Evolutionary conservation across 441 rosid species (phyloP), one percentile per base, ranked within the genome.

Genomic region (Euphorbia schlechtendalii): DNA sequence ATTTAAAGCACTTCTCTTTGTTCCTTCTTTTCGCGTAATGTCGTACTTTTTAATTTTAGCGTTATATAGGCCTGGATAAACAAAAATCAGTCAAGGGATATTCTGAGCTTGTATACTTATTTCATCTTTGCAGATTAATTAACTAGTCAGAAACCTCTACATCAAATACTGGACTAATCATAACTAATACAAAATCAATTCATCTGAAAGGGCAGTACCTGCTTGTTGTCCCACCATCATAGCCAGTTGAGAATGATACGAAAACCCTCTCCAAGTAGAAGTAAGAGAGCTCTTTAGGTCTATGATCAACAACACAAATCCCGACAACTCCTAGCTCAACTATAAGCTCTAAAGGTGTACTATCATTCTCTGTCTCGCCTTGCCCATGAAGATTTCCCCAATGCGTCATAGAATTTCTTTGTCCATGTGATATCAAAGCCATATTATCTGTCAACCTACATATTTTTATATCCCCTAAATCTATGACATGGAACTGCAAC

Each of bases 251-350:
- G 78, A 89, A 95, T 43, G 98, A 88, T 32, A 90, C 59, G 62
- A 82, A 89, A 27, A 92, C 88, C 76, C 90, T 84, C 72, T 95
- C 97, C 70, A 92, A 74, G 73, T 85, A 88, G 66, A 92, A 36
- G 69, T 95, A 92, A 57, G 83, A 82, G 59, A 90, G 78, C 77
- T 95, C 99, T 80, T 84, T 92, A 18, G 99, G 96, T 73, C 82
- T 73, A 76, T 89, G 97, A 72, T 95, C 98, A 66, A 92, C 83
- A 65, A 92, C 73, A 72, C 96, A 89, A 71, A 95, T 76, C 69
- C 99, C 99, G 56, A 95, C 91, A 54, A 81, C 82, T 70, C 96
- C 99, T 80, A 95, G 80, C 75, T 89, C 98, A 61, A 92, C 79
- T 69, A 92, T 83, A 71, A 95, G 68, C 85, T 92, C 99, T 30